Evolutionary conservation across 331 rosid genomes (phyloP).

Genomic region (Cucumis variabilis): DNA sequence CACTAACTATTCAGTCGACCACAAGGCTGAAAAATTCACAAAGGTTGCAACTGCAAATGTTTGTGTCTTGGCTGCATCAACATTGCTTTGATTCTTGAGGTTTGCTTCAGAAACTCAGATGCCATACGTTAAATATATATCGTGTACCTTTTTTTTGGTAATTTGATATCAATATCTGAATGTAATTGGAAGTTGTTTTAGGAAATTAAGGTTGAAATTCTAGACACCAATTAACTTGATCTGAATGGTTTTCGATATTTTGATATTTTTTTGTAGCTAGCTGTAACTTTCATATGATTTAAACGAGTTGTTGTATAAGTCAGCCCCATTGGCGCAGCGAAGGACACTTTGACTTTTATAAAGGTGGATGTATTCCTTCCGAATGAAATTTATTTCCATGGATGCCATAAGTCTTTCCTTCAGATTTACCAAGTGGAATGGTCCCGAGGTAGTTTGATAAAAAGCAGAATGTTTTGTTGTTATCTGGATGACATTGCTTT

Average conservation of each 20-base stretch:
- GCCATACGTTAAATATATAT: neutral
- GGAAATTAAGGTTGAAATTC: neutral
- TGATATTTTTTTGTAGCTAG: neutral
- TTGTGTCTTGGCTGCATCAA: conserved; percentile 8
- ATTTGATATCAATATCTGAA: conserved; percentile 1
- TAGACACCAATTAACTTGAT: neutral
- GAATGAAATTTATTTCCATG: conserved; percentile 78
- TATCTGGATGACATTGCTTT: conserved; percentile 21
- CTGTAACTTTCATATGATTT: conserved; percentile 11
- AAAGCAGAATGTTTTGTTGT: neutral
- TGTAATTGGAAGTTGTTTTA: conserved; percentile 23
- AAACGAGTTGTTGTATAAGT: neutral
- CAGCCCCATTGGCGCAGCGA: conserved; percentile 50
- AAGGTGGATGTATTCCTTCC: conserved; percentile 89
- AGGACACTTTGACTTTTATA: conserved; percentile 80
- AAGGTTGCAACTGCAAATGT: conserved; percentile 11
- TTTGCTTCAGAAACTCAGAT: conserved; percentile 12
- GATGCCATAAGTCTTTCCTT: conserved; percentile 93
- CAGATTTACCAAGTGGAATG: conserved; percentile 92
- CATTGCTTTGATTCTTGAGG: neutral
- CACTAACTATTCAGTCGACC: neutral
- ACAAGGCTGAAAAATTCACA: neutral
- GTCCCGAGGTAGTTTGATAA: conserved; percentile 80
- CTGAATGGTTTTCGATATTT: neutral
- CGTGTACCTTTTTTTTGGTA: conserved; percentile 5